These are phyloP conservation scores for Populus hybrid DNA, from an alignment of 441 rosid species.

Conservation along the genomic window DNA sequence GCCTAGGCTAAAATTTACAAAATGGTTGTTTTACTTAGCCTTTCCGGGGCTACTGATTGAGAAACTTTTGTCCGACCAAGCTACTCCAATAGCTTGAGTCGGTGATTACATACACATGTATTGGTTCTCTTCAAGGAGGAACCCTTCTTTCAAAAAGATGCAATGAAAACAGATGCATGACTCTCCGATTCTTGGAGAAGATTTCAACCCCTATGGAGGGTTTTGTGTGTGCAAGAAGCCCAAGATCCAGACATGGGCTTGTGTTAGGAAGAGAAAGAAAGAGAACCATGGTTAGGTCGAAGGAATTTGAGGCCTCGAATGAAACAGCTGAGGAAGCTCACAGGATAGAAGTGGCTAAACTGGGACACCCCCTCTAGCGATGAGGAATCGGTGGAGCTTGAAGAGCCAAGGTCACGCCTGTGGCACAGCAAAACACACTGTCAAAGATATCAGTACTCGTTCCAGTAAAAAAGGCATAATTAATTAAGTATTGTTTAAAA, in stretches of 20 bases:
- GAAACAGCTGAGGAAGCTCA: constrained; percentile 24
- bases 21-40: constrained; percentile 24
- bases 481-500: background rate
- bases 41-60: constrained; percentile 17
- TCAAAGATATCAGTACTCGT: constrained; percentile 60
- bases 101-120: constrained; percentile 32
- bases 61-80: constrained; percentile 31
- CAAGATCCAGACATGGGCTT: constrained; percentile 45
- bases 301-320: constrained; percentile 49
- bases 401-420: constrained; percentile 76
- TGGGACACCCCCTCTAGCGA: constrained; percentile 45
- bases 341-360: constrained; percentile 15
- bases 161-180: constrained; percentile 49
- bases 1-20: constrained; percentile 46
- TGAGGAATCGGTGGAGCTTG: constrained; percentile 64
- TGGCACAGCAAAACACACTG: constrained; percentile 95
- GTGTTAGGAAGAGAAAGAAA: constrained; percentile 28
- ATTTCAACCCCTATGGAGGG: constrained; percentile 57
- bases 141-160: constrained; percentile 40
- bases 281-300: constrained; percentile 91
- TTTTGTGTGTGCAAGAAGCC: constrained; percentile 44
- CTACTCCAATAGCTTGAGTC: constrained; percentile 44
- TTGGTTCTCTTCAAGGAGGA: constrained; percentile 43
- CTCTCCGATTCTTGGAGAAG: constrained; percentile 46
- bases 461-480: background rate